phyloP scores from a whole-genome alignment of 2,329 filamentous ascomycete species.

The Colletotrichum tanaceti region DNA sequence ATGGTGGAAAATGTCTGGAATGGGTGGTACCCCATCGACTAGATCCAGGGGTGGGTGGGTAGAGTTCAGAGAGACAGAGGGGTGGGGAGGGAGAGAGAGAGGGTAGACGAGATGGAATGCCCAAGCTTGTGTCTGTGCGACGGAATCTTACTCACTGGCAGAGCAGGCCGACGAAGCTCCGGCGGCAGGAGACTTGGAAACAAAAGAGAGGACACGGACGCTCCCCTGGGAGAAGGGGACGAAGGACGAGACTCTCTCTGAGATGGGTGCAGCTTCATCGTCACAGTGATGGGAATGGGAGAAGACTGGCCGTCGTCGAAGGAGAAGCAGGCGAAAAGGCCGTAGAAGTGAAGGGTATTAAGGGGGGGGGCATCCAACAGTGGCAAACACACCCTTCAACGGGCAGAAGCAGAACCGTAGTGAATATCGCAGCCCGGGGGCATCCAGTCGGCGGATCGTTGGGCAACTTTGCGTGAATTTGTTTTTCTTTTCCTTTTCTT shows the following conservation, averaged over 20 bases:
- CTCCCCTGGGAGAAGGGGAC: conserved; percentile 11
- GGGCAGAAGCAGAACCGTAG: conserved; percentile 3
- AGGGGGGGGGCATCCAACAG: conserved; percentile 2
- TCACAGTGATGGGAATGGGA: conserved; percentile 17
- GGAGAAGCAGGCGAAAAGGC: conserved; percentile 18
- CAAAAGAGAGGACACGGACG: conserved; percentile 1
- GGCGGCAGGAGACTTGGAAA: conserved; percentile 5
- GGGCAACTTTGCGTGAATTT: not conserved
- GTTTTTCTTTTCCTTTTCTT: too few relatives aligned
- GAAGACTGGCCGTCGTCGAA: conserved; percentile 17
- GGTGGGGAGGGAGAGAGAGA: not conserved
- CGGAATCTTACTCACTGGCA: conserved; percentile 22
- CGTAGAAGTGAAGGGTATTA: conserved; percentile 5
- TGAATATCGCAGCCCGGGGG: conserved; percentile 26
- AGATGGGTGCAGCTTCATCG: conserved; percentile 31
- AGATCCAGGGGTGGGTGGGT: conserved; percentile 9
- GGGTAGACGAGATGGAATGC: conserved; percentile 17
- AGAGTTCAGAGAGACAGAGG: too few relatives aligned
- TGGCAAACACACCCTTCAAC: conserved; percentile 10
- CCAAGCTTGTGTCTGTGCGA: not conserved
- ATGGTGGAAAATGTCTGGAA: conserved; percentile 31
- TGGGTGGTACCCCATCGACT: conserved; percentile 23
- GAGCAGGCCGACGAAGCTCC: conserved; percentile 16
- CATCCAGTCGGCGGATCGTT: not conserved
- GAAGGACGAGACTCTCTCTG: conserved; percentile 14